phyloP scores from a whole-genome alignment of 768 basidiomycete species.

The Cystofilobasidium capitatum region DNA sequence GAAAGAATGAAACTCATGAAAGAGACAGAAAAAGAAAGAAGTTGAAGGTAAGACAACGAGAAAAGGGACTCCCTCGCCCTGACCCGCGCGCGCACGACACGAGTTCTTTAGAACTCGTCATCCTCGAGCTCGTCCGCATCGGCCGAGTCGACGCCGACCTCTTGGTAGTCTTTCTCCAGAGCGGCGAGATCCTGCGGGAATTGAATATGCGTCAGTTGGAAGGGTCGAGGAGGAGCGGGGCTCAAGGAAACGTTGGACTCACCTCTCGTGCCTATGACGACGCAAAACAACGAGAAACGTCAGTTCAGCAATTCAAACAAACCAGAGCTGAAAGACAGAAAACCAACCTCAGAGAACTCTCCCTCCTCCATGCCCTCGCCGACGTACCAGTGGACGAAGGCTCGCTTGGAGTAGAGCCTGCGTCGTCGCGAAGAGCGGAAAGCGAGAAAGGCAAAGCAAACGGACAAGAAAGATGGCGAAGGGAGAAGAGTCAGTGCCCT shows the following conservation, averaged over 20 bases:
- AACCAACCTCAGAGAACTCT: constrained; percentile 62
- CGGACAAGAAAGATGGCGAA: neutral
- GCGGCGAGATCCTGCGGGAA: constrained; percentile 94
- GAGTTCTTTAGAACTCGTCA: constrained; percentile 39
- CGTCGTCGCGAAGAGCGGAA: neutral
- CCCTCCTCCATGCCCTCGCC: constrained; percentile 91
- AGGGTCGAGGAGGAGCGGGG: too few species aligned
- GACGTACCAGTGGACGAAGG: constrained; percentile 43
- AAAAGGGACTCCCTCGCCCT: too few species aligned
- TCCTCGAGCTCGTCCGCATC: constrained; percentile 41
- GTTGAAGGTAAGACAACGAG: too few species aligned
- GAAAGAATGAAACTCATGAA: too few species aligned
- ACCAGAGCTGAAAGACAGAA: neutral
- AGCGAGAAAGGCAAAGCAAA: neutral
- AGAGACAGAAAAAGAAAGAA: too few species aligned
- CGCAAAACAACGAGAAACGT: neutral
- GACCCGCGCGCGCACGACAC: too few species aligned
- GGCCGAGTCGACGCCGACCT: constrained; percentile 41
- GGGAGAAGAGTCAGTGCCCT: too few species aligned
- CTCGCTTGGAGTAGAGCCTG: constrained; percentile 66
- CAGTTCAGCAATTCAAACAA: neutral
- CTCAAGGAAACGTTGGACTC: too few species aligned
- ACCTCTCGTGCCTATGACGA: constrained; percentile 89
- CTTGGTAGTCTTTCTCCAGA: constrained; percentile 45
- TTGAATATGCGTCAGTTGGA: too few species aligned